phyloP scores from a whole-genome alignment of 495 filamentous ascomycete species.

The Hypoxylon fuscum region DNA sequence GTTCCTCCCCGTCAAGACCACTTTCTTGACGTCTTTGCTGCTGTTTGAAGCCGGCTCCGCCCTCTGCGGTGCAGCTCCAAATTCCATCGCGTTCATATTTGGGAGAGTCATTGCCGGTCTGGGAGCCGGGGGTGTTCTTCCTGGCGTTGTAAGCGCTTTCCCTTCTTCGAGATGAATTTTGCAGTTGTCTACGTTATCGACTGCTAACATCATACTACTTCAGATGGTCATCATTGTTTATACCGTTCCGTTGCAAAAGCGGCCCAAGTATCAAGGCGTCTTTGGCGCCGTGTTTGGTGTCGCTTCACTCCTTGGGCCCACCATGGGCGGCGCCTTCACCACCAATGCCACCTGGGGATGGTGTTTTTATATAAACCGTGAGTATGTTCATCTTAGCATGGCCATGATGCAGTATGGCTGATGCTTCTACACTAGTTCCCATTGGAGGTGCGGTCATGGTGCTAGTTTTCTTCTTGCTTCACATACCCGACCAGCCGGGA shows the following conservation, averaged over 20 bases:
- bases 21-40: conserved; percentile 43
- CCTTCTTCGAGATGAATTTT: background rate
- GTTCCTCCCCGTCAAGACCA: conserved; percentile 49
- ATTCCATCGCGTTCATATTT: conserved; percentile 60
- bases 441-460: conserved; percentile 44
- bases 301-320: conserved; percentile 48
- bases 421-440: too few species aligned
- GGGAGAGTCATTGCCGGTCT: conserved; percentile 65
- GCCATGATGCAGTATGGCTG: too few species aligned
- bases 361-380: conserved; percentile 63
- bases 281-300: conserved; percentile 56
- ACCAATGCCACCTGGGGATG: conserved; percentile 58
- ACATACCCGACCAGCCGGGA: background rate
- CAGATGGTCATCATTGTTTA: conserved; percentile 51
- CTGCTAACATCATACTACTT: background rate
- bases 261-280: conserved; percentile 58
- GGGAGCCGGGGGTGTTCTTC: conserved; percentile 54
- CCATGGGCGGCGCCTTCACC: conserved; percentile 64
- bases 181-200: background rate
- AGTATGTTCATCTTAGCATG: too few species aligned
- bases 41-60: conserved; percentile 56
- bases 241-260: conserved; percentile 51
- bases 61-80: conserved; percentile 64
- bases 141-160: conserved; percentile 39
- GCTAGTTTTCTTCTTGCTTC: conserved; percentile 65